Conservation (phyloP, 768 basidiomycete genomes). For the Pulveroboletus sp. region DNA sequence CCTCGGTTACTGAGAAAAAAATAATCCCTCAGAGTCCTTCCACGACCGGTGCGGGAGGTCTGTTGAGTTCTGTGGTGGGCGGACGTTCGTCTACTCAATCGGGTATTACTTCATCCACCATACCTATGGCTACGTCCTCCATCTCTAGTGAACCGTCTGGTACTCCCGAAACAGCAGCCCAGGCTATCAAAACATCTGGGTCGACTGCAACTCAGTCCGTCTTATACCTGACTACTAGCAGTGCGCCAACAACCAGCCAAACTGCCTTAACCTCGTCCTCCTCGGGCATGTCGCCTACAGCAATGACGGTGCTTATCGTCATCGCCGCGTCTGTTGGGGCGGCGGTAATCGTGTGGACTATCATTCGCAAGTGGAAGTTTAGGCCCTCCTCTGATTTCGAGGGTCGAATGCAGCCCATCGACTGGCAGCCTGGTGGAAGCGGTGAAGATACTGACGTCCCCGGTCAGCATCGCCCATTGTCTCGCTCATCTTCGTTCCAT, state of each 20-base stretch:
- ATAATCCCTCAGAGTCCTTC: constrained; percentile 11
- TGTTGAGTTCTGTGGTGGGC: constrained; percentile 9
- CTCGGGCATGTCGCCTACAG: constrained; percentile 40
- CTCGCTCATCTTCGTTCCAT: constrained; percentile 67
- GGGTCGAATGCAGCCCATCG: constrained; percentile 80
- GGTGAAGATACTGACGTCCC: constrained; percentile 43
- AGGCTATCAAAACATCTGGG: constrained; percentile 31
- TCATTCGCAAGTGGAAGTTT: constrained; percentile 92
- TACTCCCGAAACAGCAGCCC: constrained; percentile 8
- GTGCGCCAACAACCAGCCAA: constrained; percentile 20
- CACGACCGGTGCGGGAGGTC: constrained; percentile 1
- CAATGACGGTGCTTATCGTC: constrained; percentile 60
- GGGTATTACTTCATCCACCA: constrained; percentile 16
- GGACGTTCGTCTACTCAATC: constrained; percentile 14
- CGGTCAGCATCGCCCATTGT: constrained; percentile 45
- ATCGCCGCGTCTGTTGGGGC: constrained; percentile 66
- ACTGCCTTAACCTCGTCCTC: constrained; percentile 15
- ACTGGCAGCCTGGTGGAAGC: constrained; percentile 68
- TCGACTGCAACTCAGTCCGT: constrained; percentile 45
- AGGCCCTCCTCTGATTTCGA: constrained; percentile 76
- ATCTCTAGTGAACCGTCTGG: constrained; percentile 13
- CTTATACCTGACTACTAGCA: constrained; percentile 32
- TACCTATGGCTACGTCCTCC: constrained; percentile 16
- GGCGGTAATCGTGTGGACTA: constrained; percentile 74
- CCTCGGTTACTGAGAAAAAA: constrained; percentile 1